Base-by-base conservation (phyloP, 2,329 filamentous ascomycete genomes). In the Xylaria hypoxylon region DNA sequence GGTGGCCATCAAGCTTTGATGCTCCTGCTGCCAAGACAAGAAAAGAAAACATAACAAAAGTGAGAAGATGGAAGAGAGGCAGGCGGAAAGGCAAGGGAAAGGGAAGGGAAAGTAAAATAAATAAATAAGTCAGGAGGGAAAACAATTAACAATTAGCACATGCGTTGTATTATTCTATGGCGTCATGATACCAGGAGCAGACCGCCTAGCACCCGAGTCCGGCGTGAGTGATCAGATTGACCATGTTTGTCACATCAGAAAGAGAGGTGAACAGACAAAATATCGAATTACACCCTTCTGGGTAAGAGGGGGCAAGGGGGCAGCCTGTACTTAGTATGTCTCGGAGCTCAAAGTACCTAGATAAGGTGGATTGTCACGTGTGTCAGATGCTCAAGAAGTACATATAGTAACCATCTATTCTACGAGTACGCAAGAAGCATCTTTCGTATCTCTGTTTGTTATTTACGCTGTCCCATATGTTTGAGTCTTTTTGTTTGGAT, bases 351-450 rank as follows among this genome's bases (percentile, higher is more conserved):
- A 53, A 42, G 58, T 28, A n/a, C n/a, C n/a, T n/a, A 31, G 44
- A 57, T 38, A 58, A 62, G 65, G 48, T 51, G 38, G 35, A 31
- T 53, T 64, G 65, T 65, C 65, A 65, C 62, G 62, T 62, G 48
- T 62, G 52, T 55, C 58, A 62, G 65, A 53, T 62, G 33, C 40
- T 67, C 15, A 53, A 57, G 47, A 56, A 26, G 53, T 35, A 51
- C 47, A 35, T 13, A 38, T n/a, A 51, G 24, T 24, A 55, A 33
- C 7, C 31, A 35, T 47, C 19, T 28, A 6, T 17, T 42, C 38
- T 42, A 22, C 10, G 6, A 22, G 17, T 52, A 38, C 26, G 10
- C 22, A 50, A 5, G 35, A 19, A 26, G 28, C 31, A 50, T 40
- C 31, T 33, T 4, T 31, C 31, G 6, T 28, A 17, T 19, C 42